Evolutionary conservation across 2,329 filamentous ascomycete genomes (phyloP).

Genomic region (Rhinocladiella mackenziei): DNA sequence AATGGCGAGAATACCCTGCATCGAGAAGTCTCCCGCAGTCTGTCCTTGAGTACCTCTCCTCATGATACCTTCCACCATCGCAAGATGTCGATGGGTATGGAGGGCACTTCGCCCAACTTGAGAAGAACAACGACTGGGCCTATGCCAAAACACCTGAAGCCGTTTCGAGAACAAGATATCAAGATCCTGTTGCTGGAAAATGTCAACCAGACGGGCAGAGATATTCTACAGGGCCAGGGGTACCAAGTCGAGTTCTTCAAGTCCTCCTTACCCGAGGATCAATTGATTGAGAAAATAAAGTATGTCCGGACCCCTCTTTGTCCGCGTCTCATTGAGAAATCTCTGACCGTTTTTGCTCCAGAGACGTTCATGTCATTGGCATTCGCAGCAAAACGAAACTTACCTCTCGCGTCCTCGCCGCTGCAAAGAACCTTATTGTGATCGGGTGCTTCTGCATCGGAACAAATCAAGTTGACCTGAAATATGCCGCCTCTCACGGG

Average conservation of each 20-base stretch:
- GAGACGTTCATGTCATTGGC: conserved; percentile 93
- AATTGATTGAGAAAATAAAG: conserved; percentile 96
- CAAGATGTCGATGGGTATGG: conserved; percentile 29
- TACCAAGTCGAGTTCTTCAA: conserved; percentile 95
- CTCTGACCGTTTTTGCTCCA: conserved; percentile 37
- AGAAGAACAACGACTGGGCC: conserved; percentile 44
- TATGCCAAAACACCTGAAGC: conserved; percentile 74
- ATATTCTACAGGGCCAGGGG: conserved; percentile 77
- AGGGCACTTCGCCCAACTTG: conserved; percentile 41
- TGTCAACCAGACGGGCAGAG: conserved; percentile 82
- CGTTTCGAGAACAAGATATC: conserved; percentile 92
- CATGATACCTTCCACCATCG: conserved; percentile 60
- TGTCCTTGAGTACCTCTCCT: conserved; percentile 71
- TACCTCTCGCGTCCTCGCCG: conserved; percentile 73
- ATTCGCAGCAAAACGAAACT: conserved; percentile 98
- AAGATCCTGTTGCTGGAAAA: conserved; percentile 96
- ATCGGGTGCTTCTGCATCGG: conserved; percentile 99
- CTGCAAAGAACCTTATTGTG: conserved; percentile 91
- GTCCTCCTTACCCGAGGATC: conserved; percentile 80
- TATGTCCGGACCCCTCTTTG: conserved; percentile 36
- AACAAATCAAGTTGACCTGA: conserved; percentile 88
- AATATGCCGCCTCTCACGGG: conserved; percentile 75
- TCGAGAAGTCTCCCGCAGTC: conserved; percentile 54
- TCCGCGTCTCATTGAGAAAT: background rate
- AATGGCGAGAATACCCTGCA: conserved; percentile 24